Evolutionary conservation across 2,329 filamentous ascomycete species (phyloP), one percentile per base, ranked within the genome.

Genomic region (Ramichloridium luteum): DNA sequence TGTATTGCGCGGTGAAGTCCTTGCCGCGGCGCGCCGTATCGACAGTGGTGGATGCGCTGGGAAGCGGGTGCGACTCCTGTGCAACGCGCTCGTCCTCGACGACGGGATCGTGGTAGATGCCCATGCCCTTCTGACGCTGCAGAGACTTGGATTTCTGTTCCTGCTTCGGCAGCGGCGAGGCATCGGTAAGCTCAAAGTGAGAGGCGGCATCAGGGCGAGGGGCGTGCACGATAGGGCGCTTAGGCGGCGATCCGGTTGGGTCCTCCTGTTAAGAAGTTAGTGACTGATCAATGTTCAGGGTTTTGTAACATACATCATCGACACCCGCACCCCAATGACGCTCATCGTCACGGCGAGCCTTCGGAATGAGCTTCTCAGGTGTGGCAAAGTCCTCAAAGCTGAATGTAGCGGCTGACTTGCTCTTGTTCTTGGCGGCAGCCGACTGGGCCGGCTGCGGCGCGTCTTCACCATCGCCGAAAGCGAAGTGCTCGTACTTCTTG

Each of bases 311-410:
- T 35, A 62, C 61, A 53, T 79, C 71, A 38, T 85, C 77, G 28
- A 78, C 75, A 45, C 77, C 79, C 74, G 82, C 92, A 38, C 66
- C 70, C 53, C 77, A 75, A 54, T 90, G 79, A 34, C 81, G 78
- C 38, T 77, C 69, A 39, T 90, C 76, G 50, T 84, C 73, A 23
- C 68, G 62, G 37, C 76, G 70, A 32, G 70, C 55, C 55, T 78
- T 80, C 27, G 67, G 61, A 4, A 70, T 66, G 28, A 72, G 64
- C 65, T 93, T 93, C 43, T 78, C 70, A 0, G 88, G 88, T 1
- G 86, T 93, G 11, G 65, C 63, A 48, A 93, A 93, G 58, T 93
- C 85, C 39, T 83, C 74, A 56, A 96, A 96, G 29, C 75, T 74
- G 85, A 88, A 94, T 40, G 82, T 77, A 41, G 75, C 75, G 37